phyloP scores from a whole-genome alignment of 2,329 filamentous ascomycete species.

The Botrytis tulipae region DNA sequence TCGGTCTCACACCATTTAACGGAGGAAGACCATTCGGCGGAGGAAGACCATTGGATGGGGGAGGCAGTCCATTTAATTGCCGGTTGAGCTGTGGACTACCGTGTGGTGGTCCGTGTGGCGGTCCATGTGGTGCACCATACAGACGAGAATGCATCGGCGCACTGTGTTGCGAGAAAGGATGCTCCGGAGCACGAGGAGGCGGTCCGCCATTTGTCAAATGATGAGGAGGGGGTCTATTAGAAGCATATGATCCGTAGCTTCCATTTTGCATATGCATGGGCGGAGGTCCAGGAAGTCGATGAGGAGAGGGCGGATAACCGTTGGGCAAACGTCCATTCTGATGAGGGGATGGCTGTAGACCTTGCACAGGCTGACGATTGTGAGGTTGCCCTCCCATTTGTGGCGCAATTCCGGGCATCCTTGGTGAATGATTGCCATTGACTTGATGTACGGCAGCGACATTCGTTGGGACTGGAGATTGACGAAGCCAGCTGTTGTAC shows the following conservation, averaged over 20 bases:
- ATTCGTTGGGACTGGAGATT: conserved; percentile 48
- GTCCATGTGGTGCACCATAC: conserved; percentile 33
- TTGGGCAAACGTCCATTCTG: conserved; percentile 47
- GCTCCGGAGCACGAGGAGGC: conserved; percentile 46
- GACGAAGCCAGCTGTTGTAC: conserved; percentile 52
- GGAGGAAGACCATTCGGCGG: conserved; percentile 34
- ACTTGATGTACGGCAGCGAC: conserved; percentile 47
- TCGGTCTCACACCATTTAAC: conserved; percentile 37
- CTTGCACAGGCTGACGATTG: conserved; percentile 29
- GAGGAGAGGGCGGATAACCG: conserved; percentile 41
- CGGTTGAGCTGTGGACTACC: conserved; percentile 35
- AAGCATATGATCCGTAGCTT: conserved; percentile 33
- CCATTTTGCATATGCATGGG: conserved; percentile 35
- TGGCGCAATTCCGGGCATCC: conserved; percentile 34
- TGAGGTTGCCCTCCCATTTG: conserved; percentile 29
- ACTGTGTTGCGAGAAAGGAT: conserved; percentile 47
- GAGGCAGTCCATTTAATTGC: conserved; percentile 30
- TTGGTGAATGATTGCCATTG: conserved; percentile 45
- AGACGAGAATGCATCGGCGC: conserved; percentile 46
- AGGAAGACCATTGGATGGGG: conserved; percentile 33
- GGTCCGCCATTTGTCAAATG: conserved; percentile 40
- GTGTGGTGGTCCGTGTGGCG: conserved; percentile 32
- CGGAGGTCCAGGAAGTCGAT: conserved; percentile 28
- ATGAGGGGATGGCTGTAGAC: conserved; percentile 43
- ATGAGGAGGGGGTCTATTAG: conserved; percentile 38